These are phyloP conservation scores for Gomphus sp. DNA, from an alignment of 1,284 basidiomycete species.

Conservation along the genomic window DNA sequence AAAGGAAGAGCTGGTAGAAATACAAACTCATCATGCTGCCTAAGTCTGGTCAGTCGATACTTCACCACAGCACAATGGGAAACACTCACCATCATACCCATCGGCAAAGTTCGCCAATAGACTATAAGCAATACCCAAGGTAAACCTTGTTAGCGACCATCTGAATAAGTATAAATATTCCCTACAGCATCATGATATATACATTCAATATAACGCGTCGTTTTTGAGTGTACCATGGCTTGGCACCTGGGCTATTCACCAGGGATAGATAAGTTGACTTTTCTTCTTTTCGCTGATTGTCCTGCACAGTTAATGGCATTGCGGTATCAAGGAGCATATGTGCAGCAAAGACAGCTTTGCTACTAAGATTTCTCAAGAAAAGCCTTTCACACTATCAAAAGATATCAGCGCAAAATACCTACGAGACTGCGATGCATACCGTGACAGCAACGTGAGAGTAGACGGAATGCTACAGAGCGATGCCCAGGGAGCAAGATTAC, in stretches of 20 bases:
- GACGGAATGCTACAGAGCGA: neutral
- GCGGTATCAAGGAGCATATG: neutral
- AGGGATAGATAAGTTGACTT: neutral
- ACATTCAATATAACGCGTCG: constrained; percentile 5
- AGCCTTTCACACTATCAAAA: neutral
- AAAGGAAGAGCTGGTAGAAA: neutral
- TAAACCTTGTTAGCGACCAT: neutral
- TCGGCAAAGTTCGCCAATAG: constrained; percentile 11
- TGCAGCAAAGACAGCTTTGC: constrained; percentile 4
- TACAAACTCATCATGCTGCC: constrained; percentile 22
- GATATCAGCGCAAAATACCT: neutral
- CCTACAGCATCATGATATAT: constrained; percentile 10
- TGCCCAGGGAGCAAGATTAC: too few species aligned
- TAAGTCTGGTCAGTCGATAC: neutral
- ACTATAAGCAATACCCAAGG: neutral
- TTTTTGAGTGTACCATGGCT: constrained; percentile 8
- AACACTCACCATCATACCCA: constrained; percentile 19
- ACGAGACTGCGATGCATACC: neutral
- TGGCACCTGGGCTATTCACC: neutral
- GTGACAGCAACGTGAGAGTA: neutral
- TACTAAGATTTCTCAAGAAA: neutral
- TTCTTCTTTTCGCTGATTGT: neutral
- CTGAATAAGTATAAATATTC: neutral
- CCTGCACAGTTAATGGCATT: neutral
- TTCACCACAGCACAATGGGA: neutral